Evolutionary conservation across 768 basidiomycete genomes (phyloP), one percentile per base, ranked within the genome.

Genomic region (Boletus vinaceobasis): DNA sequence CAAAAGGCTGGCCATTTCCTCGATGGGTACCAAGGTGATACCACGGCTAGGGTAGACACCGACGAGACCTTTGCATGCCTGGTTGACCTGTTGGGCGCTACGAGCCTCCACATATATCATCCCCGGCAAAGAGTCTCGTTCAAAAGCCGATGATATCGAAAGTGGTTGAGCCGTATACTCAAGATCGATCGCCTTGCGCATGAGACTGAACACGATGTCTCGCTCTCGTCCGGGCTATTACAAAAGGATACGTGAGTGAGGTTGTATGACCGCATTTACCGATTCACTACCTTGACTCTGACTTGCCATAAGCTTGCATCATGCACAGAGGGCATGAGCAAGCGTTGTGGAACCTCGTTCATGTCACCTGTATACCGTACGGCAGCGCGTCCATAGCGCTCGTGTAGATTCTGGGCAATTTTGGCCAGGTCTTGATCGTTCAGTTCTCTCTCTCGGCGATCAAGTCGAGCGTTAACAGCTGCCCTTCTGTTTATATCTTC

Each of bases 101-200:
- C 88, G 84, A 9, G 96, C 93, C 74, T 99, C 97, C 44, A 99
- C 87, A 67, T 98, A 99, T 57, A 99, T 87, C 86, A 93, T 93
- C 1, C 96, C 96, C 0, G 90, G 86, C 3, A 99, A 77, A 2
- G 95, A 95, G 69, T 98, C 95, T 43, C 96, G 88, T 70, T 96
- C 90, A 73, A 99, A 99, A 7, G 93, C 93, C 8, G 97, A 93
- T 43, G 90, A 75, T 61, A 99, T 94, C n/a, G 80, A 80, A 38
- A 98, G 81, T 0, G 93, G 92, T 32, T 78, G 79, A 43, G 82
- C 84, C 3, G 82, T 82, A 69, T 86, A 88, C 68, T 96, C 90
- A 23, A 87, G 77, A 63, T 90, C 88, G 45, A 96, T 82, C 27
- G 92, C 84, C 73, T 97, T 98, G 53, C 93, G 86, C 83, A 97